phyloP scores from a whole-genome alignment of 176 grass and related monocot species.

The Elaeis guineensis region DNA sequence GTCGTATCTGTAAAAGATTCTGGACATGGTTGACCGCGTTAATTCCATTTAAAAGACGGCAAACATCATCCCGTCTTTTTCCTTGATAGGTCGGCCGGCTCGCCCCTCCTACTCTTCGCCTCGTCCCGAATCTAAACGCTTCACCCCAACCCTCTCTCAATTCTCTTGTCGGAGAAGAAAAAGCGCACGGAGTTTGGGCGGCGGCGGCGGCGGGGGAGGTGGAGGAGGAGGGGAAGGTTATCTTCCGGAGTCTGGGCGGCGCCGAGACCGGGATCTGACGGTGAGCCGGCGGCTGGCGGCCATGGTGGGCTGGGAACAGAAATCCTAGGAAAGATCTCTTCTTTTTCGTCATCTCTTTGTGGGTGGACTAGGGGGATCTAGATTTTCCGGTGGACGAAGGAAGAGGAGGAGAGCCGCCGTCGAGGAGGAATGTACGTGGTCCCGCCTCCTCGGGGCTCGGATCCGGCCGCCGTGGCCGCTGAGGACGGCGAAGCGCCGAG shows the following conservation, averaged over 20 bases:
- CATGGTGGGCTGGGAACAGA: not conserved
- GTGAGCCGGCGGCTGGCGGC: too few relatives aligned
- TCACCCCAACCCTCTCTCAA: too few relatives aligned
- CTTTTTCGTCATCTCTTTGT: not conserved
- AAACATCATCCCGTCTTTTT: too few relatives aligned
- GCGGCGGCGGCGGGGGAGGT: conserved; percentile 12
- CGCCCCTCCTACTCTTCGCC: too few relatives aligned
- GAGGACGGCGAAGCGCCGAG: conserved; percentile 45
- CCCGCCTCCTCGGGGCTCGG: conserved; percentile 35
- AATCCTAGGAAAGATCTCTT: conserved; percentile 6
- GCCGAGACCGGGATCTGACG: too few relatives aligned
- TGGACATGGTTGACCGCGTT: too few relatives aligned
- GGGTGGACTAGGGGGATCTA: not conserved
- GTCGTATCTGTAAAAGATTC: too few relatives aligned
- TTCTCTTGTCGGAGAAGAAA: too few relatives aligned
- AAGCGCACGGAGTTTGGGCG: not conserved
- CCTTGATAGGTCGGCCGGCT: too few relatives aligned
- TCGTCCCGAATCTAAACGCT: too few relatives aligned
- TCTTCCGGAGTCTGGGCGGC: too few relatives aligned
- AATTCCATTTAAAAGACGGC: too few relatives aligned
- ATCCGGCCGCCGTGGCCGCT: conserved; percentile 14
- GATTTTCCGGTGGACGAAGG: not conserved
- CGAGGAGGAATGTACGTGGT: conserved; percentile 54
- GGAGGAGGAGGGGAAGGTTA: not conserved
- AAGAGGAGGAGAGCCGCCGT: not conserved